Evolutionary conservation across 164 flowering plant genomes (phyloP), one percentile per base, ranked within the genome.

Genomic region (Dillenia turbinata): DNA sequence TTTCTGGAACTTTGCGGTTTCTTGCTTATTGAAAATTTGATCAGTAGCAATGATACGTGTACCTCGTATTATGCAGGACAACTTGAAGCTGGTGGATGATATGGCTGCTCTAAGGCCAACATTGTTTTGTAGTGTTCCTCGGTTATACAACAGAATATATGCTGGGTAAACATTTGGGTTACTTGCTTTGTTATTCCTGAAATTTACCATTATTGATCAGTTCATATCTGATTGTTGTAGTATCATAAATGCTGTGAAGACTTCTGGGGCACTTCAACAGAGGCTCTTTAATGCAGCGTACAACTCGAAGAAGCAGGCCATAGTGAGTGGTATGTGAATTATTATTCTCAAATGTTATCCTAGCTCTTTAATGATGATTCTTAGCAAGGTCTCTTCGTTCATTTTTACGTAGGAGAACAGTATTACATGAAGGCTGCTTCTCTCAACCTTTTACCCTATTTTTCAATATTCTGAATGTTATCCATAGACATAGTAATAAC

Each of bases 11-110:
- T 33, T 33, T 33, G 40, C 5, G 40, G 7, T 33, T 33, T 33
- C 40, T 33, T 33, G 40, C 40, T 33, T 33, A 33, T 33, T 33
- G 40, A 33, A 33, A 33, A 33, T 33, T 33, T 33, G 40, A 33
- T 33, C 40, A 4, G 40, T 33, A 5, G 5, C 40, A 33, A 6
- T 5, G 40, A 33, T 33, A 4, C 40, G 5, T 33, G 40, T 33
- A 33, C 40, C 40, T 33, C 40, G 40, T 33, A 33, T 33, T 67
- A 10, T 76, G 69, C 83, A 94, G 99, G 99, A 94, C 67, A 94
- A 88, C 76, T 53, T 94, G 87, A 94, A 94, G 65, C 64, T 94
- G 67, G 76, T 94, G 92, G 99, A 94, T 79, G 99, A 94, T 59
- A 66, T 92, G 86, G 89, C 84, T 59, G 87, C 81, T 61, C 71